phyloP scores from a whole-genome alignment of 306 rosid species.

The Lupinus albus region DNA sequence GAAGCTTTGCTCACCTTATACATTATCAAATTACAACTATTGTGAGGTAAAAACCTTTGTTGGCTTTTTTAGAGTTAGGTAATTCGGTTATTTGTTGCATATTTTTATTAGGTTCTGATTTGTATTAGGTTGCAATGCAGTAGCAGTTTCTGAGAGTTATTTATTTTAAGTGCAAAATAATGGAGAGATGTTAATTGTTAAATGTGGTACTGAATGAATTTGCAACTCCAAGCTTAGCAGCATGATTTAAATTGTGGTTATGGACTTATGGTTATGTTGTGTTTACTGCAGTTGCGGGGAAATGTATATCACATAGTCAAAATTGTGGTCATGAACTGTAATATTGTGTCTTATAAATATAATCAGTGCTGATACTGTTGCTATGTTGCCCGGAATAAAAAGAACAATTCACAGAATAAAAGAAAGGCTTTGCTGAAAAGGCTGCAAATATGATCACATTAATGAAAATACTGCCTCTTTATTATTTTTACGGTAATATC shows the following conservation, averaged over 20 bases:
- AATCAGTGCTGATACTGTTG: too few species aligned
- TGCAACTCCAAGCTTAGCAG: background rate
- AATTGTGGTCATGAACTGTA: too few species aligned
- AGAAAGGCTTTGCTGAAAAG: constrained; percentile 9
- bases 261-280: too few species aligned
- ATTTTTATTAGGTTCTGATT: background rate
- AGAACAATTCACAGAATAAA: constrained; percentile 4
- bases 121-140: background rate
- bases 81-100: background rate
- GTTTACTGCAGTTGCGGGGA: too few species aligned
- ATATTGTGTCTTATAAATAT: background rate
- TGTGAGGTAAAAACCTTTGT: constrained; percentile 42
- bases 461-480: background rate
- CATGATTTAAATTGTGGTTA: too few species aligned
- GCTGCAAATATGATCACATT: background rate
- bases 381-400: background rate
- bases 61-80: background rate
- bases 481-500: too few species aligned
- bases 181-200: background rate
- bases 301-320: too few species aligned
- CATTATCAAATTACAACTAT: constrained; percentile 43
- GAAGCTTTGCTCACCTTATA: constrained; percentile 63
- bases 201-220: constrained; percentile 14
- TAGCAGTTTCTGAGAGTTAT: background rate
- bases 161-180: background rate